A percentile compares a stretch with the other conserved stretches of the same genome.
phyloP scores from a whole-genome alignment of 179 eudicot species.

The Drosera spatulata region DNA sequence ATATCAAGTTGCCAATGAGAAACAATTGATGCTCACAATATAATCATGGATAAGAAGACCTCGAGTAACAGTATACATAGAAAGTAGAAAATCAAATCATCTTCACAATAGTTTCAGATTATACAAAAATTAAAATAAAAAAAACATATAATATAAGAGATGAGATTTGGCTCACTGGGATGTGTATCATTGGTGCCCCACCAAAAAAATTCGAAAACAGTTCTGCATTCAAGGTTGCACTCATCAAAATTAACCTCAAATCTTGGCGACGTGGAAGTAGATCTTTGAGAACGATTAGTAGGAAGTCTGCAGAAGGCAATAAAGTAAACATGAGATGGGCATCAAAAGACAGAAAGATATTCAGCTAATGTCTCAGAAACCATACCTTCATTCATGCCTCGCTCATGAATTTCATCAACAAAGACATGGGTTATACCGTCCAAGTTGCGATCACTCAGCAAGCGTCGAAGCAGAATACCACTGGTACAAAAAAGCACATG shows the following conservation, averaged over 20 bases:
- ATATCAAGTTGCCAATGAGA: too few relatives aligned
- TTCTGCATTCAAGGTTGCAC: slow-evolving; percentile 98
- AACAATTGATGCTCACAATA: too few relatives aligned
- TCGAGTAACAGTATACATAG: too few relatives aligned
- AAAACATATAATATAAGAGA: not conserved
- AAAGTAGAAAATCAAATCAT: too few relatives aligned
- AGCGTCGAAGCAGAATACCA: slow-evolving; percentile 92
- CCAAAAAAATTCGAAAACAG: slow-evolving; percentile 80
- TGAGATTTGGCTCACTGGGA: slow-evolving; percentile 52
- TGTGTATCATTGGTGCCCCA: slow-evolving; percentile 87
- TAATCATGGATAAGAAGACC: too few relatives aligned
- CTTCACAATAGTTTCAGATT: too few relatives aligned
- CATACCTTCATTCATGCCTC: slow-evolving; percentile 99
- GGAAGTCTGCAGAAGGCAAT: slow-evolving; percentile 54
- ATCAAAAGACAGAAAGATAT: slow-evolving; percentile 3
- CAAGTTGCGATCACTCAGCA: slow-evolving; percentile 87
- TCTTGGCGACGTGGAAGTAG: slow-evolving; percentile 96
- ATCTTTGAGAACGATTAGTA: slow-evolving; percentile 94
- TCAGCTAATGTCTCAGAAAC: slow-evolving; percentile 1
- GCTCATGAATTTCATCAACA: slow-evolving; percentile 99
- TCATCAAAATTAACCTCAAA: slow-evolving; percentile 90
- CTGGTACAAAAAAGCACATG: slow-evolving; percentile 99
- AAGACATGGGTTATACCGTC: slow-evolving; percentile 93
- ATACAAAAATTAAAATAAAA: not conserved
- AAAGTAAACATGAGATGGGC: slow-evolving; percentile 3